Conservation (phyloP, 108 stramenopile genomes). For the Cylindrotheca closterium region DNA sequence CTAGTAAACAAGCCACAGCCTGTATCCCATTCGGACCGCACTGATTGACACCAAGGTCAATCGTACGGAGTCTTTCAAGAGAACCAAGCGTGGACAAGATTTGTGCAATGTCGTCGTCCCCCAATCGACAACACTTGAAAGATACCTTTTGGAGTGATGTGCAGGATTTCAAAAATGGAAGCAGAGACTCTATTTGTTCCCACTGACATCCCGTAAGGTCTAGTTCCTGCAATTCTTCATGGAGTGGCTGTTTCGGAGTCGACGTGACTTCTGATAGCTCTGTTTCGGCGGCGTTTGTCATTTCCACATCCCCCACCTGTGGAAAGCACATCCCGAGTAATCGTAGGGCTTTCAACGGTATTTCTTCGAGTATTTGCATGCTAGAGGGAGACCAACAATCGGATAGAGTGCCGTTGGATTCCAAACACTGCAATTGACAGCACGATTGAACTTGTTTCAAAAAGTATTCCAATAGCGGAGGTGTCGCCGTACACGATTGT, state of each 20-base stretch:
- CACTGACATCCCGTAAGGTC: not conserved
- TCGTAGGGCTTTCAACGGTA: not conserved
- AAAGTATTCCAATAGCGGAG: not conserved
- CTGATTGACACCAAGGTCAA: constrained; percentile 3
- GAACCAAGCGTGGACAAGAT: not conserved
- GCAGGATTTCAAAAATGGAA: not conserved
- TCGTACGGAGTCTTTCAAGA: not conserved
- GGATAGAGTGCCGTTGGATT: too few species aligned
- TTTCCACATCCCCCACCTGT: not conserved
- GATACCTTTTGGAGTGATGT: not conserved
- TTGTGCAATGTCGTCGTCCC: not conserved
- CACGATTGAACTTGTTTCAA: too few species aligned
- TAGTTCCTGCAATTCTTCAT: not conserved
- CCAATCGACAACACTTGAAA: constrained; percentile 6
- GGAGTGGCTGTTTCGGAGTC: too few species aligned
- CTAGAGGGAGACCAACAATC: too few species aligned
- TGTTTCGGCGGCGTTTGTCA: too few species aligned
- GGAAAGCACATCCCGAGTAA: not conserved
- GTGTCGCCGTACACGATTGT: not conserved
- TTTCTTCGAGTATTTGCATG: too few species aligned
- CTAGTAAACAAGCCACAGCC: not conserved
- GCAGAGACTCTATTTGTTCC: not conserved
- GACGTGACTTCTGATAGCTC: too few species aligned
- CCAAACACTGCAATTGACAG: too few species aligned
- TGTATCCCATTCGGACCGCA: constrained; percentile 1